Percentiles rank a stretch among this genome's conserved stretches.
phyloP scores from a whole-genome alignment of 2,329 filamentous ascomycete species.

The Chrysoporthe puriensis region DNA sequence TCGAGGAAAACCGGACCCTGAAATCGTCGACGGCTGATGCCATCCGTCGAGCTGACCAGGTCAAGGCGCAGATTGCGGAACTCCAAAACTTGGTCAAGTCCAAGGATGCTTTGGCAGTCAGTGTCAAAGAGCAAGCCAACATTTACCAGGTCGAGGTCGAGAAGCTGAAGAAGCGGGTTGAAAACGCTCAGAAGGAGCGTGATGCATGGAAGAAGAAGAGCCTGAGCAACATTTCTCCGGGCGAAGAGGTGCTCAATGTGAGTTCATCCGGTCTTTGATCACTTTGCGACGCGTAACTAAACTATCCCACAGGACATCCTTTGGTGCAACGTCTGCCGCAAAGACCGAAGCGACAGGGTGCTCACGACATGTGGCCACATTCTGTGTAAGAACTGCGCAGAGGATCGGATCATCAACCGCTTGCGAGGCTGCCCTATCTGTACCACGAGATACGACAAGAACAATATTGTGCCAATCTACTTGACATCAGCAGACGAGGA shows the following conservation, averaged over 20 bases:
- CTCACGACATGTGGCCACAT: conserved; percentile 94
- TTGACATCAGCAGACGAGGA: conserved; percentile 29
- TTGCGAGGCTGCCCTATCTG: conserved; percentile 96
- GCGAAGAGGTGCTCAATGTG: conserved; percentile 85
- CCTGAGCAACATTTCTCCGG: conserved; percentile 77
- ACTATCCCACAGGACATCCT: conserved; percentile 63
- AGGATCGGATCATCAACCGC: conserved; percentile 84
- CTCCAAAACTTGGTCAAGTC: conserved; percentile 73
- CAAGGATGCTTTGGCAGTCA: conserved; percentile 68
- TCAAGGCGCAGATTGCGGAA: conserved; percentile 77
- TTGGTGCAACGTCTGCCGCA: conserved; percentile 89
- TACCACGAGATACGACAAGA: conserved; percentile 86
- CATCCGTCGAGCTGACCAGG: conserved; percentile 68
- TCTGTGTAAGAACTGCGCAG: conserved; percentile 89
- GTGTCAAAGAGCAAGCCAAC: conserved; percentile 60
- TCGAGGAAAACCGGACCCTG: conserved; percentile 73
- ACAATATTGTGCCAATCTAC: conserved; percentile 81
- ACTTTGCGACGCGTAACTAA: conserved; percentile 37
- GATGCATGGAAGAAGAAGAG: conserved; percentile 86
- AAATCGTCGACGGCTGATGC: conserved; percentile 75
- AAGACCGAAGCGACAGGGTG: conserved; percentile 90
- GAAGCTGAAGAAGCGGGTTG: conserved; percentile 75
- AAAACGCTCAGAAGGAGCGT: conserved; percentile 79
- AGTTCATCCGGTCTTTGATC: conserved; percentile 43
- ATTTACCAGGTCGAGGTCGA: conserved; percentile 77